These are phyloP conservation scores for Globisporangium recalcitrans DNA, from an alignment of 352 stramenopile species.

Conservation along the genomic window DNA sequence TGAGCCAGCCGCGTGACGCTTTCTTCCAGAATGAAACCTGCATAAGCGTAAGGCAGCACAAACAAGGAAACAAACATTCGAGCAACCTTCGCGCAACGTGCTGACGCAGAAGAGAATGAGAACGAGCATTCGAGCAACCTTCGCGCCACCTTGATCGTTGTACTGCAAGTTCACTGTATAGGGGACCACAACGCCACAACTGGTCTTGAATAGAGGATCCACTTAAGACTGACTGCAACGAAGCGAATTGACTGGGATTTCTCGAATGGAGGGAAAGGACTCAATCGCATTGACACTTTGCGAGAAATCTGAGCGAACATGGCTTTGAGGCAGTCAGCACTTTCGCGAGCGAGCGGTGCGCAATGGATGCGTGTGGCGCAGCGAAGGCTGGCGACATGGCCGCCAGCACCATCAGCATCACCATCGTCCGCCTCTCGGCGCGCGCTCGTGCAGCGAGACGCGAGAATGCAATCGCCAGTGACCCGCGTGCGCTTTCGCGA, in stretches of 20 bases:
- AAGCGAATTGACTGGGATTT: too few relatives aligned
- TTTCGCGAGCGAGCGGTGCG: too few relatives aligned
- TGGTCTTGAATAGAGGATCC: background rate
- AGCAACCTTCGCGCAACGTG: background rate
- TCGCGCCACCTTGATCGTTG: background rate
- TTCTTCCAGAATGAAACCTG: too few relatives aligned
- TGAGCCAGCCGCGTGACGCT: background rate
- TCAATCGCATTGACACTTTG: background rate
- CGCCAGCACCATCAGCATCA: background rate
- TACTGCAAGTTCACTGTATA: background rate
- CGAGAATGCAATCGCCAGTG: constrained; percentile 36
- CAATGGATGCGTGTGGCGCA: background rate
- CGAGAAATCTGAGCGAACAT: background rate
- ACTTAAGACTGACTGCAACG: too few relatives aligned
- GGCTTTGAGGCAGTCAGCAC: too few relatives aligned
- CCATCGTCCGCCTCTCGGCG: background rate
- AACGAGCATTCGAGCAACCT: background rate
- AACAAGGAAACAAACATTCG: background rate
- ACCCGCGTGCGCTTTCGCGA: constrained; percentile 60
- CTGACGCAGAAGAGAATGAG: background rate
- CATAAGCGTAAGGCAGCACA: too few relatives aligned
- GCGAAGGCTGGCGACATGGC: background rate
- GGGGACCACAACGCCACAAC: background rate
- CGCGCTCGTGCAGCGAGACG: constrained; percentile 4
- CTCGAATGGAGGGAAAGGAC: too few relatives aligned